Percentiles rank a stretch among this genome's conserved stretches.
phyloP scores from a whole-genome alignment of 2,329 filamentous ascomycete species.

The Coleophoma cylindrospora region DNA sequence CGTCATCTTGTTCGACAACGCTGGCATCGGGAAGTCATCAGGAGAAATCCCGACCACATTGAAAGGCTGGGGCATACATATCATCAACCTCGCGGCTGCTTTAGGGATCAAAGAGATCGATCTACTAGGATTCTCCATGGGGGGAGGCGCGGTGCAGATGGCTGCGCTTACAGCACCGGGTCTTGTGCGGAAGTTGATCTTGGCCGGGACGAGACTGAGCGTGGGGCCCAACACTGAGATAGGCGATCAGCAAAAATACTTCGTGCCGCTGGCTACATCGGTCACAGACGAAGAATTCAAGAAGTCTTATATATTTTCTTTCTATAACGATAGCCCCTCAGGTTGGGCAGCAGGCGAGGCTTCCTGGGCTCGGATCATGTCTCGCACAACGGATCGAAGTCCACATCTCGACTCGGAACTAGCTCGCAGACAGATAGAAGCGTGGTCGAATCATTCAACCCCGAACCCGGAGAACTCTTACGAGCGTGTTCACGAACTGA shows the following conservation, averaged over 20 bases:
- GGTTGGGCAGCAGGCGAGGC: slow-evolving; percentile 28
- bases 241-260: slow-evolving; percentile 26
- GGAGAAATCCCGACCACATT: slow-evolving; percentile 25
- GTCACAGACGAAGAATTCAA: slow-evolving; percentile 27
- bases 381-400: slow-evolving; percentile 7
- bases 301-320: slow-evolving; percentile 27
- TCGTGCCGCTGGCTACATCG: slow-evolving; percentile 26
- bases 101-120: slow-evolving; percentile 26
- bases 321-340: slow-evolving; percentile 28
- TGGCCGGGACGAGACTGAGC: slow-evolving; percentile 23
- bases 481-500: slow-evolving; percentile 21
- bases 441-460: slow-evolving; percentile 7
- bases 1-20: slow-evolving; percentile 30
- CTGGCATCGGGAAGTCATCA: slow-evolving; percentile 28
- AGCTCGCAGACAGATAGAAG: slow-evolving; percentile 8
- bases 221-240: slow-evolving; percentile 16
- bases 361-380: slow-evolving; percentile 27
- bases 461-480: slow-evolving; percentile 9
- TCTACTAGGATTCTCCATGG: slow-evolving; percentile 32
- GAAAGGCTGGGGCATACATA: slow-evolving; percentile 22
- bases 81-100: slow-evolving; percentile 22
- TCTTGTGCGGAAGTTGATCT: slow-evolving; percentile 22
- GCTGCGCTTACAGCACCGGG: slow-evolving; percentile 24
- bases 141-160: slow-evolving; percentile 26
- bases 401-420: slow-evolving; percentile 6